Conservation (phyloP, 371 early-diverging fungal genomes). For the Chytridium lagenaria region DNA sequence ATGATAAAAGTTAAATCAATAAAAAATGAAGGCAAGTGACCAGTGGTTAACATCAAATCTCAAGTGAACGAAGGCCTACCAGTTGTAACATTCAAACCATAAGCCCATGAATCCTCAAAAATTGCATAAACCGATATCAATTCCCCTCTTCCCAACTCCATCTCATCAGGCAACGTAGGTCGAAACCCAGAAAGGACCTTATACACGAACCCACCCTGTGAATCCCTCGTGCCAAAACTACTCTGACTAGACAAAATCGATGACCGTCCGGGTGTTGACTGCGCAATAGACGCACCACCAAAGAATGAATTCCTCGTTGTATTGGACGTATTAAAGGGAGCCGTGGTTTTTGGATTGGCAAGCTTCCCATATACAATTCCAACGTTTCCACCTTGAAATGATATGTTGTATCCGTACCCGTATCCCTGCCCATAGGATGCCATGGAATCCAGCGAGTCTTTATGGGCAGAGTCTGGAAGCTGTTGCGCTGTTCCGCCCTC, state of each 20-base stretch:
- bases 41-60: neutral
- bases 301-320: neutral
- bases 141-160: slow-evolving; percentile 2
- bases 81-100: slow-evolving; percentile 21
- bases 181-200: neutral
- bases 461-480: neutral
- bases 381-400: neutral
- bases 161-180: neutral
- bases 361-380: neutral
- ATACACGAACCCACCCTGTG: slow-evolving; percentile 14
- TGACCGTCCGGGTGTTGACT: too few relatives aligned
- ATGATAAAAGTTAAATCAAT: neutral
- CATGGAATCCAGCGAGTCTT: neutral
- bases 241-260: neutral
- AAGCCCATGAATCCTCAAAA: slow-evolving; percentile 24
- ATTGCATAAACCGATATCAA: slow-evolving; percentile 9
- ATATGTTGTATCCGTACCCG: neutral
- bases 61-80: too few relatives aligned
- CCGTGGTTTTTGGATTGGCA: neutral
- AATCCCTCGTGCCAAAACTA: slow-evolving; percentile 20
- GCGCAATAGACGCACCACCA: neutral
- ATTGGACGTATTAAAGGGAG: neutral
- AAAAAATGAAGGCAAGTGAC: neutral
- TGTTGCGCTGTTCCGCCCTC: neutral
- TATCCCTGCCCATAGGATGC: neutral